Conservation (phyloP, 2,329 filamentous ascomycete genomes). For the Lecanicillium sp. region DNA sequence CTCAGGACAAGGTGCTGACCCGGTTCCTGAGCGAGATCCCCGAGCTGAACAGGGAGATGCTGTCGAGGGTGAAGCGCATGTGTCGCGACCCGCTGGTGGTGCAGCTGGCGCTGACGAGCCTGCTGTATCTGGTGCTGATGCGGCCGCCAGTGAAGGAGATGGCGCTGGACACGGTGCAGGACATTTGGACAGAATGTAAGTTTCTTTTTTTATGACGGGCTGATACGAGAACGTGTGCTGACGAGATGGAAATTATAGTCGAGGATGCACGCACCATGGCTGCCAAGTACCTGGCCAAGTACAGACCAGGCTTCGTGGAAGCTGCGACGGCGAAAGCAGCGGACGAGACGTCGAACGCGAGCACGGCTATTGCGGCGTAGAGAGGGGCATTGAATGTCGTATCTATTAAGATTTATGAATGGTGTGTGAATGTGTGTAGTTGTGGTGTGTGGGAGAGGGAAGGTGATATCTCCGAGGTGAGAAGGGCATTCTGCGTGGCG, state of each 20-base stretch:
- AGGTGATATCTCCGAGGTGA: too few species aligned
- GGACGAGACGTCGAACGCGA: conserved; percentile 17
- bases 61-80: conserved; percentile 64
- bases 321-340: conserved; percentile 18
- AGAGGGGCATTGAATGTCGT: too few species aligned
- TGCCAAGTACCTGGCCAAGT: conserved; percentile 56
- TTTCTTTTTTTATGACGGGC: conserved; percentile 17
- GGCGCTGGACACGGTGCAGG: conserved; percentile 59
- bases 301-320: conserved; percentile 47
- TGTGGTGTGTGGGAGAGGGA: too few species aligned
- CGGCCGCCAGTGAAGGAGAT: conserved; percentile 57
- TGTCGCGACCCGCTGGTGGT: conserved; percentile 62
- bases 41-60: conserved; percentile 63
- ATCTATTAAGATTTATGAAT: too few species aligned
- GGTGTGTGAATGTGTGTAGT: too few species aligned
- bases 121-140: conserved; percentile 63
- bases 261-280: conserved; percentile 59
- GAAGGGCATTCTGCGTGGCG: too few species aligned
- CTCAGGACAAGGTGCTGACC: conserved; percentile 82
- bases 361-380: conserved; percentile 27
- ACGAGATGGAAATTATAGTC: conserved; percentile 31
- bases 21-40: conserved; percentile 90
- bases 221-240: background rate
- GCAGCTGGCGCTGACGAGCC: conserved; percentile 55
- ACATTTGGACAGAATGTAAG: conserved; percentile 62